Conservation (phyloP, 805 yeast genomes). For the Nakazawaea molendinolei region DNA sequence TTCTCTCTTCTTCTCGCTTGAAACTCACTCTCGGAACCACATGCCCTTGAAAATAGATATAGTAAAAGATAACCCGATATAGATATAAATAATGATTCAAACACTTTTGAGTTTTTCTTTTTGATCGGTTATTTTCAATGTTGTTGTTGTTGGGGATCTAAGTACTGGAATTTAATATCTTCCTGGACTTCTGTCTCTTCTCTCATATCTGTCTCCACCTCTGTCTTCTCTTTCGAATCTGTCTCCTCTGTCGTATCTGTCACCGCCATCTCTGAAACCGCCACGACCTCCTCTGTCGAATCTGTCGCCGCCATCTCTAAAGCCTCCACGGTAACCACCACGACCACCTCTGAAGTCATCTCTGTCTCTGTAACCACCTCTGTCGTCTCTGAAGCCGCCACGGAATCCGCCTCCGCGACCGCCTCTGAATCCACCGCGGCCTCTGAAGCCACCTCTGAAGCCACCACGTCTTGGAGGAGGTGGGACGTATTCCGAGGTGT, state of each 20-base stretch:
- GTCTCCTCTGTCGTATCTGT: slow-evolving; percentile 6
- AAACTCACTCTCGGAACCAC: no score
- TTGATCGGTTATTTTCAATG: no score
- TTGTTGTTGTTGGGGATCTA: no score
- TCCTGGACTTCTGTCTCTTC: slow-evolving; percentile 13
- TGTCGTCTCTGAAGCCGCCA: slow-evolving; percentile 20
- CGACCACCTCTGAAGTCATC: slow-evolving; percentile 31
- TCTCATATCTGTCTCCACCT: slow-evolving; percentile 5
- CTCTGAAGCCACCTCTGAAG: slow-evolving; percentile 39
- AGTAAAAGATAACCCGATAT: no score
- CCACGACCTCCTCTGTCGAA: slow-evolving; percentile 10
- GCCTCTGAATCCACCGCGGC: slow-evolving; percentile 25
- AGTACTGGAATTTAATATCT: slow-evolving; percentile 7
- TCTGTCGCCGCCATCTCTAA: slow-evolving; percentile 22
- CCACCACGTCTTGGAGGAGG: slow-evolving; percentile 41
- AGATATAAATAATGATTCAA: no score
- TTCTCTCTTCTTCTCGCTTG: no score
- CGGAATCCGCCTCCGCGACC: slow-evolving; percentile 25
- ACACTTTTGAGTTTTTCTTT: no score
- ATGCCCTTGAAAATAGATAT: no score
- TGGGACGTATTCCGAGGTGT: slow-evolving; percentile 53
- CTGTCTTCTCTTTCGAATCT: slow-evolving; percentile 11
- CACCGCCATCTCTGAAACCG: slow-evolving; percentile 12
- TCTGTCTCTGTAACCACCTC: slow-evolving; percentile 18
- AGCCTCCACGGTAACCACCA: slow-evolving; percentile 28